Conservation (phyloP, 2,329 filamentous ascomycete genomes). For the Botrytis medusae region DNA sequence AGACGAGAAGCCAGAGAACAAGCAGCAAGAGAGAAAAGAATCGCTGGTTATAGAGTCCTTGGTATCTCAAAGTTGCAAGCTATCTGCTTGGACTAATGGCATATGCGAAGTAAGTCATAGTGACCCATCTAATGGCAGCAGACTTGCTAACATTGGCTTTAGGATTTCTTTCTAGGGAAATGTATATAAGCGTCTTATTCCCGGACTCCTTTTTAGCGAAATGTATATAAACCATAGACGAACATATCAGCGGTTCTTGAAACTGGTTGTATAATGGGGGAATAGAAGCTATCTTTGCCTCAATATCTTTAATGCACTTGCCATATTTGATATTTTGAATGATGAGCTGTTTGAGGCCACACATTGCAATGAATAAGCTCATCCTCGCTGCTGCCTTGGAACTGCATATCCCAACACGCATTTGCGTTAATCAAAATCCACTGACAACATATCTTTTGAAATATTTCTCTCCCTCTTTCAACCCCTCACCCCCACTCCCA, state of each 20-base stretch:
- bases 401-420: background rate
- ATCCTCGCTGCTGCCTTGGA: background rate
- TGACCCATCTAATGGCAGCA: background rate
- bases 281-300: background rate
- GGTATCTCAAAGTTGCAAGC: background rate
- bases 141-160: background rate
- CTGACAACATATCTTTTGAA: background rate
- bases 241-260: background rate
- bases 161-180: no score
- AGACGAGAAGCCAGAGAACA: background rate
- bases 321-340: background rate
- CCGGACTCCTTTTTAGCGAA: background rate
- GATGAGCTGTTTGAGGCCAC: background rate
- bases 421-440: background rate
- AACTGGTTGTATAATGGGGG: background rate
- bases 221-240: background rate
- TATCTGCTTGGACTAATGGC: background rate
- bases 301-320: background rate
- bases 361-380: background rate
- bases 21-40: background rate
- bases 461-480: background rate
- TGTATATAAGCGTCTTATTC: background rate
- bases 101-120: background rate
- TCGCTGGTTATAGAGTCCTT: no score
- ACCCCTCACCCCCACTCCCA: background rate